Evolutionary conservation across 2,329 filamentous ascomycete genomes (phyloP).

Genomic region (Ramichloridium luteum): DNA sequence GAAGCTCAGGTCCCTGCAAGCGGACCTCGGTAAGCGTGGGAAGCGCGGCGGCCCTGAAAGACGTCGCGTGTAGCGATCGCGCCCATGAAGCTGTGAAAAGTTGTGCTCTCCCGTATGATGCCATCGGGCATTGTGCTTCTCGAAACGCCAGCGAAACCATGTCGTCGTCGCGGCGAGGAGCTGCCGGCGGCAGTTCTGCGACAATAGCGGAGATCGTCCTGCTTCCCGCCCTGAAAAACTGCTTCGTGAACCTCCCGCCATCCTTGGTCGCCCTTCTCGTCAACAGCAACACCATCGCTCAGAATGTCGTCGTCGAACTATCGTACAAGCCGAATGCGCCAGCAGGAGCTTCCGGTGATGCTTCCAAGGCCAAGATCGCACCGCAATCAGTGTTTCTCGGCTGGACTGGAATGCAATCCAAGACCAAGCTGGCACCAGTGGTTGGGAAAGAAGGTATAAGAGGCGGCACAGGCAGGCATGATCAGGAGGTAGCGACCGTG

Average conservation of each 20-base stretch:
- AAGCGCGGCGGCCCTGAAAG: too few species aligned
- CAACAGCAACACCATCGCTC: conserved; percentile 81
- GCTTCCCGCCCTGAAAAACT: conserved; percentile 73
- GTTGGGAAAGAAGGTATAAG: conserved; percentile 60
- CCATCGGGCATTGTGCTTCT: too few species aligned
- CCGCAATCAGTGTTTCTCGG: conserved; percentile 72
- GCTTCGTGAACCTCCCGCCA: conserved; percentile 81
- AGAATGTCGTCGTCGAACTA: conserved; percentile 94
- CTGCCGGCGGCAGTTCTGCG: conserved; percentile 31
- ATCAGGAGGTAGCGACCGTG: conserved; percentile 65
- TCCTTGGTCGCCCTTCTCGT: conserved; percentile 74
- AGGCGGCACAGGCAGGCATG: conserved; percentile 44
- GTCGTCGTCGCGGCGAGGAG: background rate
- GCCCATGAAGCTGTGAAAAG: too few species aligned
- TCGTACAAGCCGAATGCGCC: conserved; percentile 53
- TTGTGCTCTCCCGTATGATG: too few species aligned
- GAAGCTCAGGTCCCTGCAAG: too few species aligned
- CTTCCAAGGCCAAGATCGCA: conserved; percentile 25
- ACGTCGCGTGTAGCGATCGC: too few species aligned
- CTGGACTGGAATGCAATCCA: conserved; percentile 97
- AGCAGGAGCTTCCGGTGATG: too few species aligned
- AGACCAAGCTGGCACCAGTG: conserved; percentile 61
- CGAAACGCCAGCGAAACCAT: background rate
- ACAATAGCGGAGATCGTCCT: conserved; percentile 57
- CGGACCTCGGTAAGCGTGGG: too few species aligned